phyloP scores from a whole-genome alignment of 2,329 filamentous ascomycete species.

The Beauveria sp. region DNA sequence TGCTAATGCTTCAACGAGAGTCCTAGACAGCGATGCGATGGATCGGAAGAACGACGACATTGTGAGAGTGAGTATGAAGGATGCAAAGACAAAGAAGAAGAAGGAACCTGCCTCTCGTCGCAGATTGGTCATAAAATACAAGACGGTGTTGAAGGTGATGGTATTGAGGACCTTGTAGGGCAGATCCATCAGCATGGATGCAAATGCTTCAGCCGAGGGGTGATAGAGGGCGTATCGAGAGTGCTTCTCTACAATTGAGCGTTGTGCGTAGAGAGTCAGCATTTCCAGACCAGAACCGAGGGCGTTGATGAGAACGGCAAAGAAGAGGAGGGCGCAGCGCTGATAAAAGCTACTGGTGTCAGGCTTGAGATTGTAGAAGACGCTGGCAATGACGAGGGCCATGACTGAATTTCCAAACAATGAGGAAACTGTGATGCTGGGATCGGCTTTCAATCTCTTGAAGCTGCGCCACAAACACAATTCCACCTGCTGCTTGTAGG shows the following conservation, averaged over 20 bases:
- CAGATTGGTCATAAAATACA: slow-evolving; percentile 42
- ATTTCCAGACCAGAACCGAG: slow-evolving; percentile 18
- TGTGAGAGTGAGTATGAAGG: too few relatives aligned
- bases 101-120: slow-evolving; percentile 22
- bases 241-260: slow-evolving; percentile 22
- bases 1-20: too few relatives aligned
- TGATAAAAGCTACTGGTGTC: slow-evolving; percentile 50
- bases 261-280: slow-evolving; percentile 15
- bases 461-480: neutral
- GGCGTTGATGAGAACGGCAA: slow-evolving; percentile 25
- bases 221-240: slow-evolving; percentile 25
- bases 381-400: slow-evolving; percentile 52
- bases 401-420: slow-evolving; percentile 26
- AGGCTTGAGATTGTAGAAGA: slow-evolving; percentile 54
- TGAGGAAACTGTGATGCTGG: slow-evolving; percentile 39
- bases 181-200: slow-evolving; percentile 24
- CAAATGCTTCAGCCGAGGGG: slow-evolving; percentile 17
- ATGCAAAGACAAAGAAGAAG: too few relatives aligned
- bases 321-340: slow-evolving; percentile 21
- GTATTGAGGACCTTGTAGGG: slow-evolving; percentile 28
- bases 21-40: too few relatives aligned
- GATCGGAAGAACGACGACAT: too few relatives aligned
- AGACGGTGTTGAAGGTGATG: slow-evolving; percentile 32
- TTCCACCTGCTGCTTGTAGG: neutral
- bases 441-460: slow-evolving; percentile 43